Base-by-base conservation (phyloP, 2,329 filamentous ascomycete genomes). In the Fusarium sacchari region DNA sequence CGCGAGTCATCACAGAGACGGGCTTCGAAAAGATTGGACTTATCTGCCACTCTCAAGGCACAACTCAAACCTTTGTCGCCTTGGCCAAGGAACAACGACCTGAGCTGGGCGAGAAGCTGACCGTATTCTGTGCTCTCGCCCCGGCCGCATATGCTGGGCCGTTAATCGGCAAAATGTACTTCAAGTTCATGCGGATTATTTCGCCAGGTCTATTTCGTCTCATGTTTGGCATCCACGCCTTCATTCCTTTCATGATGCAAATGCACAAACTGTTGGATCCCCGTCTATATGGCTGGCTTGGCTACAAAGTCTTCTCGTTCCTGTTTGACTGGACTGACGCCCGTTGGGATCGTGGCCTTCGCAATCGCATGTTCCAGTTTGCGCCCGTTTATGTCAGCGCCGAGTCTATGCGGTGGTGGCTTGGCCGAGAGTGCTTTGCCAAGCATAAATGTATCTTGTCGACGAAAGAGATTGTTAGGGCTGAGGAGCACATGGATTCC, bases 371-470 rank as follows among this genome's bases (percentile, higher is more conserved):
- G 88, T 98, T 98, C 81, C 94, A 96, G 77, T 98, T 97, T 75
- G 91, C 94, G 0, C 96, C 96, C 3, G 94, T 97, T 1, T 97
- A 97, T 77, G 94, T 98, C 57, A 94, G 92, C 76, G 89, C 94
- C 2, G 95, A 98, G 83, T 92, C 91, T 66, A 97, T 98, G 94
- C 88, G 94, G 11, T 98, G 96, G 96, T 98, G 96, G 96, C 87
- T 98, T 1, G 96, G 95, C 1, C 86, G 92, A 8, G 94, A 96
- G 76, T 95, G 95, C 75, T 98, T 97, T 78, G 86, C 86, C 5
- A 81, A 81, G 76, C 94, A 97, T 77, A 94, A 93, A 80, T 98
- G 95, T 79, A 97, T 98, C 58, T 85, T 98, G 12, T 88, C 93
- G 2, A 97, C 95, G 2, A 88, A 89, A 43, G 93, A 95, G 70